Evolutionary conservation across 2,329 filamentous ascomycete genomes (phyloP).

Genomic region (Trematosphaeria pertusa): DNA sequence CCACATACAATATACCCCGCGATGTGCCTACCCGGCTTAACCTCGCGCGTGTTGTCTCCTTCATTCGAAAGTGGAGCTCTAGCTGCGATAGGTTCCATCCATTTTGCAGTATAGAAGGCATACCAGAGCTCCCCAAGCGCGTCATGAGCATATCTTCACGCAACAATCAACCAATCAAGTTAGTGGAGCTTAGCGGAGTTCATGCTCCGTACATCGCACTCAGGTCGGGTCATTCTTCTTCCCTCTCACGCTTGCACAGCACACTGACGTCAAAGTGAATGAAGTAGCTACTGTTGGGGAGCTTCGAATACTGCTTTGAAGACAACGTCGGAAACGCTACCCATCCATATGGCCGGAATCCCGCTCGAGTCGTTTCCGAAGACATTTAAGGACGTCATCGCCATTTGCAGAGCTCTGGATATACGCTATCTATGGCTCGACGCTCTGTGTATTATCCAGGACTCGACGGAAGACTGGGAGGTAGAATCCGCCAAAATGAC

Average conservation of each 20-base stretch:
- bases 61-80: not conserved
- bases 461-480: conserved; percentile 21
- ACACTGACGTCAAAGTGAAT: not conserved
- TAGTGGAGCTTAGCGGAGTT: not conserved
- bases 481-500: conserved; percentile 21
- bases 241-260: not conserved
- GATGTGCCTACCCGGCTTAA: too few relatives aligned
- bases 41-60: too few relatives aligned
- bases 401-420: not conserved
- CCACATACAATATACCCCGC: too few relatives aligned
- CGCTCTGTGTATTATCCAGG: conserved; percentile 28
- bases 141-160: not conserved
- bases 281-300: conserved; percentile 6
- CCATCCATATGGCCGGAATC: not conserved
- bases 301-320: not conserved
- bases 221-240: not conserved
- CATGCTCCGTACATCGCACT: not conserved
- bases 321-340: not conserved
- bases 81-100: not conserved
- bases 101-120: not conserved
- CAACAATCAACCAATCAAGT: not conserved
- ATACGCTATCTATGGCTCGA: conserved; percentile 28
- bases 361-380: not conserved
- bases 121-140: not conserved
- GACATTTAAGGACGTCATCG: conserved; percentile 1